phyloP scores from a whole-genome alignment of 306 rosid species.

The Acacia confusa region DNA sequence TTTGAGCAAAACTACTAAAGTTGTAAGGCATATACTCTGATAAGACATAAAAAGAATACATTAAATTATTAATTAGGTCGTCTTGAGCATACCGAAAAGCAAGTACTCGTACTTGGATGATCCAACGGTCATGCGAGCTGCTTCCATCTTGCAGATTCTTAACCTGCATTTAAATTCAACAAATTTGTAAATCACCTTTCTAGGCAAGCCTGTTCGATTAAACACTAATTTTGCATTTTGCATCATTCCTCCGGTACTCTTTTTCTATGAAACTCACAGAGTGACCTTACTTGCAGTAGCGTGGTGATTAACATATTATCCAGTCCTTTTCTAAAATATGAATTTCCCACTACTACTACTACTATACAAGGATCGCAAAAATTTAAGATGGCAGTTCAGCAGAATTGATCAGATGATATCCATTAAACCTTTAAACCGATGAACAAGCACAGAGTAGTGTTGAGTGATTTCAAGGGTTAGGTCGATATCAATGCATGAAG shows the following conservation, averaged over 20 bases:
- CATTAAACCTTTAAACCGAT: conserved; percentile 20
- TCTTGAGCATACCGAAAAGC: conserved; percentile 69
- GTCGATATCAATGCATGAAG: conserved; percentile 31
- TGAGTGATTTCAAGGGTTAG: conserved; percentile 2
- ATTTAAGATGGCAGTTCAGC: conserved; percentile 7
- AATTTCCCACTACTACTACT: not conserved
- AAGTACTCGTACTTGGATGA: conserved; percentile 63
- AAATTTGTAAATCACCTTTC: not conserved
- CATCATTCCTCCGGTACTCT: not conserved
- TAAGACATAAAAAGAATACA: not conserved
- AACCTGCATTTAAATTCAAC: conserved; percentile 41
- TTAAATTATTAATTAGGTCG: conserved; percentile 11
- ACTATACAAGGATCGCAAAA: not conserved
- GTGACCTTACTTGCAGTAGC: not conserved
- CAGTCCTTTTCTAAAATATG: not conserved
- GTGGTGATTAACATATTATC: not conserved
- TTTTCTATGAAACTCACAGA: not conserved
- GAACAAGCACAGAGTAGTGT: not conserved
- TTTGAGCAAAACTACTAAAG: not conserved
- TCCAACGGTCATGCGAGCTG: conserved; percentile 34
- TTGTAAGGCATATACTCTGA: not conserved
- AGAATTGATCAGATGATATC: not conserved
- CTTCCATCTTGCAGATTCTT: conserved; percentile 46
- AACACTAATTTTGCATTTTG: not conserved
- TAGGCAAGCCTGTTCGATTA: not conserved